Conservation (phyloP, 108 stramenopile species). For the Fistulifera solaris region DNA sequence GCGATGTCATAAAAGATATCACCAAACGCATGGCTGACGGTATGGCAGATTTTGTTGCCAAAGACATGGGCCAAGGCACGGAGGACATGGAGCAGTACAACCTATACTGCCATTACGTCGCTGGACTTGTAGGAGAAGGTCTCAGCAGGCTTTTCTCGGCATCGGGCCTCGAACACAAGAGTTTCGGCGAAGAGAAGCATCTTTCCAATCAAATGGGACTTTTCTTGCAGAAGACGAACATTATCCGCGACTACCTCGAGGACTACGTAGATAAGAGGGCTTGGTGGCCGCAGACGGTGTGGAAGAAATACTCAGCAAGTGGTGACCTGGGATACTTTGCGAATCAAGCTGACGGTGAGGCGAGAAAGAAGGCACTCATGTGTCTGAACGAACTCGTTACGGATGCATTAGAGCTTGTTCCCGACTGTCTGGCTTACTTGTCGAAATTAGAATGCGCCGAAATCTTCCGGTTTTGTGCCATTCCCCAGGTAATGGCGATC, state of each 20-base stretch:
- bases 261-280: conserved; percentile 98
- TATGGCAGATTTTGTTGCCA: conserved; percentile 96
- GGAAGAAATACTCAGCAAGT: conserved; percentile 77
- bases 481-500: conserved; percentile 99
- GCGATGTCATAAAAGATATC: conserved; percentile 87
- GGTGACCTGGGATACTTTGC: conserved; percentile 85
- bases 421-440: conserved; percentile 92
- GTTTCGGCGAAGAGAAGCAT: conserved; percentile 51
- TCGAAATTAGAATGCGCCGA: conserved; percentile 71
- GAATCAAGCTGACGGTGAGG: conserved; percentile 44
- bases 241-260: conserved; percentile 99
- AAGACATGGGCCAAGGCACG: conserved; percentile 97
- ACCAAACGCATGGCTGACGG: conserved; percentile 95
- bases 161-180: conserved; percentile 62
- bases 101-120: conserved; percentile 97
- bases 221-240: conserved; percentile 99
- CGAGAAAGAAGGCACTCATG: conserved; percentile 33
- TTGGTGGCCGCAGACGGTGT: conserved; percentile 95
- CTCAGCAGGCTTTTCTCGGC: conserved; percentile 89
- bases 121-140: conserved; percentile 97
- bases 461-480: conserved; percentile 97
- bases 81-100: conserved; percentile 83
- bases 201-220: conserved; percentile 96
- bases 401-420: conserved; percentile 91
- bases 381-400: conserved; percentile 96